Evolutionary conservation across 805 yeast genomes (phyloP).

Genomic region (Starmerella apis): DNA sequence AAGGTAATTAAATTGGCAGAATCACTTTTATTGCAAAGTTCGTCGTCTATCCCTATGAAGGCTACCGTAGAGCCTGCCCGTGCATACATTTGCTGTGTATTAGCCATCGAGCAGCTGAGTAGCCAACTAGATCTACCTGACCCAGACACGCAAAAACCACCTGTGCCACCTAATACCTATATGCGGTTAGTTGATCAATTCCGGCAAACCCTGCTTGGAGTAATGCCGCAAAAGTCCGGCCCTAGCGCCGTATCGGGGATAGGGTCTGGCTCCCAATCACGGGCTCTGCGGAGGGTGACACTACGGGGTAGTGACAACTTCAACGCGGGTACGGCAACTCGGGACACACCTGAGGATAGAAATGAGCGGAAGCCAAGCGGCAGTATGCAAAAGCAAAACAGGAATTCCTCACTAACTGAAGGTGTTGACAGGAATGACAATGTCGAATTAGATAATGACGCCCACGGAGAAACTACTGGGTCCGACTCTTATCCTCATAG

Average conservation of each 20-base stretch:
- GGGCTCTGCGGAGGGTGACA: not conserved
- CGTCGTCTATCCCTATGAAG: conserved; percentile 19
- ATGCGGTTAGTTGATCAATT: conserved; percentile 18
- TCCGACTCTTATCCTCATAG: not conserved
- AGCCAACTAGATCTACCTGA: conserved; percentile 8
- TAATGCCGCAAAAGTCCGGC: not conserved
- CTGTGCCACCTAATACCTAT: conserved; percentile 22
- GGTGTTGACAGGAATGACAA: not conserved
- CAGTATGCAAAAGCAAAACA: no score
- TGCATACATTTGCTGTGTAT: conserved; percentile 21
- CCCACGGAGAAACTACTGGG: not conserved
- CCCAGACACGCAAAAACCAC: conserved; percentile 19
- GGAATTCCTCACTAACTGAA: no score
- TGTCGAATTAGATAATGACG: not conserved
- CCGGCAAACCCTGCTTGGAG: conserved; percentile 7
- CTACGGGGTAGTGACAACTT: no score
- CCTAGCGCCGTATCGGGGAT: conserved; percentile 1
- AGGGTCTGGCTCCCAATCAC: conserved; percentile 10
- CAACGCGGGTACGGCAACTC: no score
- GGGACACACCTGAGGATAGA: no score
- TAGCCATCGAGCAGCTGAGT: conserved; percentile 21
- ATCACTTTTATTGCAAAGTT: conserved; percentile 16
- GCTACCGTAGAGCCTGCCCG: conserved; percentile 26
- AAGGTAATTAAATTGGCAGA: conserved; percentile 14
- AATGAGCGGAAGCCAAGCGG: no score